These are phyloP conservation scores for Talaromyces verruculosus DNA, from an alignment of 2,329 filamentous ascomycete genomes.

Conservation along the genomic window DNA sequence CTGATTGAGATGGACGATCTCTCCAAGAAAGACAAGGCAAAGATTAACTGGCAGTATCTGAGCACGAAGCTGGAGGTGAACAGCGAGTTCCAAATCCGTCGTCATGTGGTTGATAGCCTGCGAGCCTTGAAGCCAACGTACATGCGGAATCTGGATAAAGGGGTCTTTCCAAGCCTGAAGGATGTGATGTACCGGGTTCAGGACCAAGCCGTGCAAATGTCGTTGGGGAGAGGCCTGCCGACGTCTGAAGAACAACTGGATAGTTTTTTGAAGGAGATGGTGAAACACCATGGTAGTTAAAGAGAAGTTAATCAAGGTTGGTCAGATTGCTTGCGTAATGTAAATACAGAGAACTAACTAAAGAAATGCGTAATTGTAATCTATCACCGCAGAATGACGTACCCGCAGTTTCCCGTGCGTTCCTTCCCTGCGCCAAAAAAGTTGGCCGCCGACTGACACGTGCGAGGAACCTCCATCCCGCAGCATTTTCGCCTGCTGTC, in stretches of 20 bases:
- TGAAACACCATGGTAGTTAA: background rate
- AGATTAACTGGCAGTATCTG: background rate
- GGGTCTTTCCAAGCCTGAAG: background rate
- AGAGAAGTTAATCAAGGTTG: background rate
- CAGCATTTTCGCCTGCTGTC: background rate
- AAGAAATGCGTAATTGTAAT: background rate
- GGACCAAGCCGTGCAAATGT: background rate
- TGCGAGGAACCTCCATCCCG: constrained; percentile 3
- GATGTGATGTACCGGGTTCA: background rate
- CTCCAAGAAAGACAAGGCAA: background rate
- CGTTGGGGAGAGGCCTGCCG: background rate
- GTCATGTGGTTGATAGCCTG: background rate
- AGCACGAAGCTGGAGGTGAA: background rate
- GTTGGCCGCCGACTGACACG: constrained; percentile 11
- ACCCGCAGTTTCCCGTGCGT: constrained; percentile 10
- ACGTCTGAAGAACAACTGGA: background rate
- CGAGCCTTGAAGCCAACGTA: background rate
- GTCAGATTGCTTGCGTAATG: background rate
- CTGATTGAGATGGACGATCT: background rate
- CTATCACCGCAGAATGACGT: constrained; percentile 18
- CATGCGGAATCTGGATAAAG: background rate
- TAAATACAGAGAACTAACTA: background rate
- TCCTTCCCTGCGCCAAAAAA: constrained; percentile 4
- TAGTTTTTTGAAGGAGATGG: background rate
- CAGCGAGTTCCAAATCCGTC: background rate